Evolutionary conservation across 139 green algal species (phyloP), one percentile per base, ranked within the genome.

Genomic region (Chlamydomonas urium): DNA sequence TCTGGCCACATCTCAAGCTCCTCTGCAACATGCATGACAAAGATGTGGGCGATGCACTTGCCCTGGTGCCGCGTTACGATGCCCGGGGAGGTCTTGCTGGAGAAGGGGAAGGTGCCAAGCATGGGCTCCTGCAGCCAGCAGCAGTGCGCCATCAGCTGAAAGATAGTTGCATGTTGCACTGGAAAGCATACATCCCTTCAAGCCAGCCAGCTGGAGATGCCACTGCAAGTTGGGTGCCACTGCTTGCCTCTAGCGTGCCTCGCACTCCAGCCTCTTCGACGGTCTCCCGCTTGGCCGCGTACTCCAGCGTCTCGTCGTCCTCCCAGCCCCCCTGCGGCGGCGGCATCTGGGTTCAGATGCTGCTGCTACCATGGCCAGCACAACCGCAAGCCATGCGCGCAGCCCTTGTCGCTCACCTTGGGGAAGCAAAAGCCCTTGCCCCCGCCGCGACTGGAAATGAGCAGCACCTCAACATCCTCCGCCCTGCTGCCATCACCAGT

Each of bases 301-400:
- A 72, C 57, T 96, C 85, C 47, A 94, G 73, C n/a, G 74, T 88
- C 75, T 98, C 93, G 48, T 97, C 93, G 33, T 81, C 79, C 71
- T 98, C 93, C 93, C 93, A 98, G 2, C 93, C 93, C 35, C 93
- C 93, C 90, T 94, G 85, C 42, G n/a, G n/a, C n/a, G n/a, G n/a
- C n/a, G n/a, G n/a, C n/a, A n/a, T n/a, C n/a, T n/a, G n/a, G n/a
- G n/a, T n/a, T n/a, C n/a, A n/a, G n/a, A n/a, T n/a, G n/a, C n/a
- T n/a, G n/a, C n/a, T n/a, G n/a, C n/a, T n/a, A n/a, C n/a, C n/a
- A n/a, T n/a, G n/a, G n/a, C n/a, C n/a, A n/a, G n/a, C n/a, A n/a
- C n/a, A n/a, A n/a, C n/a, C n/a, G n/a, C n/a, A n/a, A n/a, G n/a
- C n/a, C n/a, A n/a, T n/a, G n/a, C n/a, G n/a, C n/a, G n/a, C n/a